Evolutionary conservation across 1,284 basidiomycete genomes (phyloP).

Genomic region (Irpex sp.): DNA sequence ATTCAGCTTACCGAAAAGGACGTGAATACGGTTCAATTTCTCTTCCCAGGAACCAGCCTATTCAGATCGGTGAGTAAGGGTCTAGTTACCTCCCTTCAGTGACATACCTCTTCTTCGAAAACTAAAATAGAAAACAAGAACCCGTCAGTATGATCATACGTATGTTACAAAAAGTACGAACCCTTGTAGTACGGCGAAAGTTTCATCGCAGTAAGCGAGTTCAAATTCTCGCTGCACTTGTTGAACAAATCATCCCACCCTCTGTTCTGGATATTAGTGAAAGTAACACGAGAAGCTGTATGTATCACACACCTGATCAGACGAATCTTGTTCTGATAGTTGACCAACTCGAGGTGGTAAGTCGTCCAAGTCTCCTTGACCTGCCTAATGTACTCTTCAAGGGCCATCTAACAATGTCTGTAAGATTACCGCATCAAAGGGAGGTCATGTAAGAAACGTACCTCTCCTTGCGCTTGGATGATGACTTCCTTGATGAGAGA

Average conservation of each 20-base stretch:
- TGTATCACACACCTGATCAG: constrained; percentile 67
- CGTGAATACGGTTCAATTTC: constrained; percentile 91
- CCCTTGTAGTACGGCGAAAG: constrained; percentile 96
- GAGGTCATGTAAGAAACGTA: constrained; percentile 23
- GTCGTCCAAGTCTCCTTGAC: constrained; percentile 97
- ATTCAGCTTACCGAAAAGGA: constrained; percentile 91
- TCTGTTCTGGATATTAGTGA: constrained; percentile 31
- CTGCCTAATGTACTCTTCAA: constrained; percentile 91
- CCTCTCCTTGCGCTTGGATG: constrained; percentile 96
- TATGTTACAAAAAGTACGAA: constrained; percentile 24
- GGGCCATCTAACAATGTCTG: constrained; percentile 63
- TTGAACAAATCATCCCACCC: constrained; percentile 98
- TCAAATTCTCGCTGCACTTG: constrained; percentile 94
- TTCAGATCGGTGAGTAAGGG: background rate
- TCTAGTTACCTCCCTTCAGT: constrained; percentile 13
- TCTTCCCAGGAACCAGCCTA: constrained; percentile 90
- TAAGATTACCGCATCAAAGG: background rate
- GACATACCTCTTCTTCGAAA: constrained; percentile 81
- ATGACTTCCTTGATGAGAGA: constrained; percentile 89
- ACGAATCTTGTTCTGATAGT: constrained; percentile 98
- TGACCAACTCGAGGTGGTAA: constrained; percentile 93
- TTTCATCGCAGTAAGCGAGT: constrained; percentile 96
- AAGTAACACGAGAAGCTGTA: background rate
- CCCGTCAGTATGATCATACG: background rate
- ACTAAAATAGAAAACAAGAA: constrained; percentile 38